Evolutionary conservation across 495 filamentous ascomycete genomes (phyloP), one percentile per base, ranked within the genome.

Genomic region (Penicillium waksmanii): DNA sequence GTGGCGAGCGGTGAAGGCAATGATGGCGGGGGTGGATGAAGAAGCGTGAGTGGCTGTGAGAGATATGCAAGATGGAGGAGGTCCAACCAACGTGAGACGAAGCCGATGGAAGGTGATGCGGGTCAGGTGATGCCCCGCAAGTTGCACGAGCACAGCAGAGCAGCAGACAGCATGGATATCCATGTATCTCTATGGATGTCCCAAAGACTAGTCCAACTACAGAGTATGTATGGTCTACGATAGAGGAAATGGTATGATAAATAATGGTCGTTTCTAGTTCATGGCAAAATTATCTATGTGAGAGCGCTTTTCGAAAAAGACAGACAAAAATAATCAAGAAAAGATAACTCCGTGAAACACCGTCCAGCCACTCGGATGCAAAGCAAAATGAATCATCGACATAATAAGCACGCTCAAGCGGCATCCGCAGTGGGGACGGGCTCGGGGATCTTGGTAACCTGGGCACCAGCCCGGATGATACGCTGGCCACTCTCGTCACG

Each of bases 391-490:
- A 57, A 27, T 58, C 40, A 47, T 59, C 43, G 50, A 51, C 18
- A 25, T 19, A 47, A 35, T 31, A 18, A 25, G 21, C 4, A 51
- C 11, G 58, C 35, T 66, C 64, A 80, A 60, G 77, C 77, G n/a
- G 77, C 77, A 75, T 75, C 77, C 46, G 77, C 77, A 48, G 77
- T 80, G 46, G 77, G 72, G 35, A 80, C 76, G 13, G 77, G 71
- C 66, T 78, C 74, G 27, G 73, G 73, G 56, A 98, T 88, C 74
- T 91, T 92, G 53, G 95, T 98, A 58, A 90, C 82, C 77, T 98
- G 95, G 64, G 87, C 82, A 44, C 96, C 96, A 51, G 95, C 95
- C 25, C 96, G 89, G 67, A 97, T 84, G 66, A 98, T 91, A 53
- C 87, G 85, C 69, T 91, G 85, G 38, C 94, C 95, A 40, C 85